Evolutionary conservation across 208 protist species (phyloP), one percentile per base, ranked within the genome.

Genomic region (Trypanosoma theileri): DNA sequence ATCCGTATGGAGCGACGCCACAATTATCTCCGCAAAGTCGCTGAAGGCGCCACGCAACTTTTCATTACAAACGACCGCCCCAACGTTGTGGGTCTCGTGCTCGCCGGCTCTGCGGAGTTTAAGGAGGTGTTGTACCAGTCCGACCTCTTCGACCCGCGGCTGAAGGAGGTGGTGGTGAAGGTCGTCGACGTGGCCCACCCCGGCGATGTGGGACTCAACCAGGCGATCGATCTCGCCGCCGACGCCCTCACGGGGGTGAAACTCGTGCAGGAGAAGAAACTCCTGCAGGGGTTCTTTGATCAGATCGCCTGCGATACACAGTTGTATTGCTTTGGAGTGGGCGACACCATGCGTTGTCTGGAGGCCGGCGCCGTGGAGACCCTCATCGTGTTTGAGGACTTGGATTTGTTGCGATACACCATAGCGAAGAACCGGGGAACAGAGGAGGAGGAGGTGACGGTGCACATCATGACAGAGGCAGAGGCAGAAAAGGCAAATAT

Each of bases 71-170:
- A 99, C 72, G 98, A 99, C 69, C 70, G 80, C 40, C 93, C 94
- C 14, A 99, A 99, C 78, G 93, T 99, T n/a, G 73, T 81, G n/a
- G 99, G 99, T 42, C 81, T 99, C 0, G 94, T 99, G 66, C 87
- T 99, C 13, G 99, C 99, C 28, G 99, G 99, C 85, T 98, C 95
- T 24, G 99, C 99, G 28, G 99, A 99, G 71, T 99, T 99, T 81
- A 99, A 99, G 88, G 98, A 97, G 69, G 98, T 99, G 40, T 86
- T 99, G 4, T 85, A 77, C 64, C 82, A 97, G 53, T 98, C 96
- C 28, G 98, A 99, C 71, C 85, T 99, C 42, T 99, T 99, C 67
- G 98, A 99, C 74, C 97, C 80, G 28, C 96, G 98, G 52, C 89
- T 99, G 28, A 91, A 96, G 77, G 91, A 86, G n/a, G 97, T 99